Evolutionary conservation across 2,329 filamentous ascomycete species (phyloP), one percentile per base, ranked within the genome.

Genomic region (Lachnellula subtilissima): DNA sequence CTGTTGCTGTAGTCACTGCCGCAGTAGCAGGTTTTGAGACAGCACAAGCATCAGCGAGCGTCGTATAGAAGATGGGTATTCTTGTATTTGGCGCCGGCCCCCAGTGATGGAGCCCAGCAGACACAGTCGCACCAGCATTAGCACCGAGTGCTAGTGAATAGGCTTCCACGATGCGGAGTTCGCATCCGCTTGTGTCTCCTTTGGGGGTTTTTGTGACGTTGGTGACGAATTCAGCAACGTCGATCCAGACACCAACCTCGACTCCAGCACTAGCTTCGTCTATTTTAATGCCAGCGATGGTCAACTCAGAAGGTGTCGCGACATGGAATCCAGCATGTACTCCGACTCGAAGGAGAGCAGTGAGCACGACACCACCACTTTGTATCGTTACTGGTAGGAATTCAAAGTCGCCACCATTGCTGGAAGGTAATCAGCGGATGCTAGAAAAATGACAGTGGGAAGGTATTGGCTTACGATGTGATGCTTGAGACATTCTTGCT

Each of bases 341-440:
- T 9, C 75, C 75, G 1, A 83, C 59, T 4, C 77, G 76, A 0
- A 84, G 70, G 0, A 75, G 66, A 0, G 77, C 80, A 0, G 71
- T 74, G 9, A 84, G 67, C 0, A 75, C 62, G 0, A 73, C 73
- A 53, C 72, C 74, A n/a, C 72, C 73, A 32, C 71, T 75, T 56
- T 75, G 67, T 35, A 83, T 68, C 0, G 72, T 78, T 3, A 84
- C 77, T 0, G 81, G 81, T 1, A 84, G 73, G 55, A 83, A 82
- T 54, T 83, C 79, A 56, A 83, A 83, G 14, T 74, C 66, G 0
- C 76, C 81, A 5, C 79, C 79, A 4, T 78, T 75, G 46, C 78
- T 82, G 54, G 40, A 50, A 53, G 14, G 9, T 46, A 23, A 14
- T 17, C 8, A 11, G 42, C 5, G 25, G 19, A 22, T 15, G 12